Percentiles rank a stretch among this genome's conserved stretches.
phyloP scores from a whole-genome alignment of 2,329 filamentous ascomycete species.

The Penicillium sp. region DNA sequence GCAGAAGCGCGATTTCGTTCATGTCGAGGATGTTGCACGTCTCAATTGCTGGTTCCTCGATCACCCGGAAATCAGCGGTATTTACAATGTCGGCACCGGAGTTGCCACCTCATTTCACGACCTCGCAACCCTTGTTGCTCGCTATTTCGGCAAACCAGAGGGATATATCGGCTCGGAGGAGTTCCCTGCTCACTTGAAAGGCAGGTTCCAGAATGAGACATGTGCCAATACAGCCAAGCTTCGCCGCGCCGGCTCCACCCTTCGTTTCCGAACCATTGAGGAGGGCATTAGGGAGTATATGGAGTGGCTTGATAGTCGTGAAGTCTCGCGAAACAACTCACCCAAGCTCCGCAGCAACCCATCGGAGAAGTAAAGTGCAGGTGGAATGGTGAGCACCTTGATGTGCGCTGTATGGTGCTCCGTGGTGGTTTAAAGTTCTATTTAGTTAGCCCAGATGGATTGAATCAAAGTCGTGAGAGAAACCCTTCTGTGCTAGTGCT shows the following conservation, averaged over 20 bases:
- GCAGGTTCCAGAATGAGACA: neutral
- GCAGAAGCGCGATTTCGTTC: slow-evolving; percentile 6
- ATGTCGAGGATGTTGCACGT: slow-evolving; percentile 7
- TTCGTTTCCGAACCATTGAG: slow-evolving; percentile 1
- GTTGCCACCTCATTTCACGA: slow-evolving; percentile 2
- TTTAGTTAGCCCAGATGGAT: no score
- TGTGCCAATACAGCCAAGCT: slow-evolving; percentile 7
- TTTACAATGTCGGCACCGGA: slow-evolving; percentile 8
- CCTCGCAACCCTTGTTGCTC: neutral
- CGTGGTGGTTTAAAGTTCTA: no score
- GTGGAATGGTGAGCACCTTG: no score
- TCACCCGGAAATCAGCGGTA: slow-evolving; percentile 2
- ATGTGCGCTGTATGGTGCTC: no score
- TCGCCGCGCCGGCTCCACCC: neutral
- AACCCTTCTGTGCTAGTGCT: no score
- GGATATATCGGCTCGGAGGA: neutral
- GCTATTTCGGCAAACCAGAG: neutral
- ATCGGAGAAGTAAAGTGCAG: no score
- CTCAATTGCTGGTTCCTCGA: slow-evolving; percentile 10
- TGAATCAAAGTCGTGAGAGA: no score
- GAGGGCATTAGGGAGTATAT: slow-evolving; percentile 2
- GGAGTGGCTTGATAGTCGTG: slow-evolving; percentile 3
- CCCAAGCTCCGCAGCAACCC: no score
- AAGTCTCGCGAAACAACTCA: no score
- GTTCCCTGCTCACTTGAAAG: slow-evolving; percentile 1